Evolutionary conservation across 2,329 filamentous ascomycete genomes (phyloP).

Genomic region (Albifimbria verrucaria): DNA sequence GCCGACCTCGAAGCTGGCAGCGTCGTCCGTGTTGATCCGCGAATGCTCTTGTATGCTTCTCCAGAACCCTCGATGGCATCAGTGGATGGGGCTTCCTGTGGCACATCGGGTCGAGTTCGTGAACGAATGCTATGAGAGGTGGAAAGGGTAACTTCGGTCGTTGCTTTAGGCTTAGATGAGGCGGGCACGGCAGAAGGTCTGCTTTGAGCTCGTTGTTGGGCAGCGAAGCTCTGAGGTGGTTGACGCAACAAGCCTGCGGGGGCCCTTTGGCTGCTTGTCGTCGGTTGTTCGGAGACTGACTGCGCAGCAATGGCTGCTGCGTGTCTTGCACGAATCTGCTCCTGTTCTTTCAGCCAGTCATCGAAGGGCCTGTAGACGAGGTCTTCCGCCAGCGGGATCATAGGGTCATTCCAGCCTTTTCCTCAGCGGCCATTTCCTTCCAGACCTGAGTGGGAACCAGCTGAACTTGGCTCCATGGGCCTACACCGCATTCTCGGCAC

Average conservation of each 20-base stretch:
- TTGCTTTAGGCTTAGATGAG: conserved; percentile 20
- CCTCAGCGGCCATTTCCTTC: conserved; percentile 66
- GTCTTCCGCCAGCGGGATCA: conserved; percentile 58
- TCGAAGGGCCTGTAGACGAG: conserved; percentile 64
- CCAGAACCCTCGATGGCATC: conserved; percentile 15
- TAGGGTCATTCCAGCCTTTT: conserved; percentile 63
- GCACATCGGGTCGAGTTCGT: conserved; percentile 23
- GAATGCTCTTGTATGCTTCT: conserved; percentile 19
- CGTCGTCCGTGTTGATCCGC: conserved; percentile 21
- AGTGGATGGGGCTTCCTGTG: conserved; percentile 17
- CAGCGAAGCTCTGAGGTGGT: conserved; percentile 63
- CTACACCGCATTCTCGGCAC: conserved; percentile 57
- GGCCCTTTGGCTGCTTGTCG: conserved; percentile 27
- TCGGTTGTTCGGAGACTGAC: conserved; percentile 30
- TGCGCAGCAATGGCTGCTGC: conserved; percentile 25
- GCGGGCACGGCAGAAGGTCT: conserved; percentile 31
- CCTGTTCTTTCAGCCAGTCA: conserved; percentile 55
- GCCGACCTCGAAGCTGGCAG: conserved; percentile 23
- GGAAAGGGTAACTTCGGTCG: conserved; percentile 17
- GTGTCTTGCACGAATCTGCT: conserved; percentile 30
- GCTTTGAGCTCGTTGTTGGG: conserved; percentile 59
- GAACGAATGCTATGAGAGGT: conserved; percentile 27
- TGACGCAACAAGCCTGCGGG: conserved; percentile 45
- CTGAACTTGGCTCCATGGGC: conserved; percentile 47
- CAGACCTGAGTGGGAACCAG: conserved; percentile 55